Conservation (phyloP, 306 rosid genomes). For the Citrullus amarus region DNA sequence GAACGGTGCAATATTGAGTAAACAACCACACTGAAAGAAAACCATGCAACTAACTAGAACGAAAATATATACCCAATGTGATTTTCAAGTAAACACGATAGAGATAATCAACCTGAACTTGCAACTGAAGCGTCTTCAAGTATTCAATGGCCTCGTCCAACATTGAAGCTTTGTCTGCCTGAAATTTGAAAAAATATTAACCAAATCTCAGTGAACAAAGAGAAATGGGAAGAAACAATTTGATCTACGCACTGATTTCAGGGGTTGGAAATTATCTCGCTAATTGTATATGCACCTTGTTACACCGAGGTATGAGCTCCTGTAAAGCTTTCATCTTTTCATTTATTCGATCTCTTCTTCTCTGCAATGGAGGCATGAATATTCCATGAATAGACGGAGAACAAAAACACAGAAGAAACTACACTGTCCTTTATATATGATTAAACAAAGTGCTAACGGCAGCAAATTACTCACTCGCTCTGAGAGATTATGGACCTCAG, state of each 20-base stretch:
- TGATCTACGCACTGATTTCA: background rate
- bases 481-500: slow-evolving; percentile 82
- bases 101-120: slow-evolving; percentile 51
- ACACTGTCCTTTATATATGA: background rate
- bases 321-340: slow-evolving; percentile 81
- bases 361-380: slow-evolving; percentile 28
- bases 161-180: slow-evolving; percentile 92
- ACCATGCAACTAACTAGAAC: background rate
- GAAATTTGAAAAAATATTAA: slow-evolving; percentile 11
- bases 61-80: background rate
- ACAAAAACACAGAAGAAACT: background rate
- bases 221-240: background rate
- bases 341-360: slow-evolving; percentile 81
- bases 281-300: slow-evolving; percentile 34
- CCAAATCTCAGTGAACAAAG: background rate
- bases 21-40: background rate
- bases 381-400: slow-evolving; percentile 3
- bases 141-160: slow-evolving; percentile 89
- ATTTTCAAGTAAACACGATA: background rate
- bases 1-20: background rate
- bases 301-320: slow-evolving; percentile 82
- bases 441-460: background rate
- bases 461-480: slow-evolving; percentile 53
- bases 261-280: background rate
- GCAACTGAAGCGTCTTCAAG: slow-evolving; percentile 72